Evolutionary conservation across 83 land plant genomes (phyloP).

Genomic region (Thuja plicata): DNA sequence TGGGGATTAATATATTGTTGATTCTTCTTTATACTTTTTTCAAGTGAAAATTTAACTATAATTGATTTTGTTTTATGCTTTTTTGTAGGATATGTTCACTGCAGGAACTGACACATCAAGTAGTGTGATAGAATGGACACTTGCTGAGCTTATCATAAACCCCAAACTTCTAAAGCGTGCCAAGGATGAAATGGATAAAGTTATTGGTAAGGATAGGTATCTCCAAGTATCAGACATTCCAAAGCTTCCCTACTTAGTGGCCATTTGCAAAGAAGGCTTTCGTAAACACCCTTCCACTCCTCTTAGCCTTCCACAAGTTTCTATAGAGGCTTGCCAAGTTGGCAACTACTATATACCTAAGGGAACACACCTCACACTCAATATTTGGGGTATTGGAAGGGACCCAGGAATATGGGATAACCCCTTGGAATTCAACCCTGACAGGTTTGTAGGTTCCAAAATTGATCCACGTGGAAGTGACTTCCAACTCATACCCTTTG

Average conservation of each 20-base stretch:
- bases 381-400: conserved; percentile 25
- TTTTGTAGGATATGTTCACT: conserved; percentile 32
- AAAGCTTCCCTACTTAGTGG: conserved; percentile 26
- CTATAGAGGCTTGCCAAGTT: conserved; percentile 26
- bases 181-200: conserved; percentile 31
- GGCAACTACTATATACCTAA: conserved; percentile 28
- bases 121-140: conserved; percentile 34
- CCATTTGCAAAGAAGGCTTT: conserved; percentile 31
- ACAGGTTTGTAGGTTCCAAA: conserved; percentile 25
- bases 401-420: conserved; percentile 21
- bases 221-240: conserved; percentile 31
- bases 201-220: conserved; percentile 25
- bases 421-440: conserved; percentile 27
- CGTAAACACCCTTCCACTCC: conserved; percentile 40
- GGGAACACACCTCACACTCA: conserved; percentile 27
- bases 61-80: not conserved
- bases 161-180: conserved; percentile 22
- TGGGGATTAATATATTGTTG: not conserved
- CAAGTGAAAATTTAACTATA: no score
- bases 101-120: conserved; percentile 47
- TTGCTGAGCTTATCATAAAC: conserved; percentile 30
- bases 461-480: not conserved
- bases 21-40: not conserved
- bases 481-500: conserved; percentile 3
- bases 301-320: conserved; percentile 29